Percentiles rank a stretch among this genome's conserved stretches.
Evolutionary conservation across 176 grass and related monocot genomes (phyloP).

Genomic region (Canna indica): DNA sequence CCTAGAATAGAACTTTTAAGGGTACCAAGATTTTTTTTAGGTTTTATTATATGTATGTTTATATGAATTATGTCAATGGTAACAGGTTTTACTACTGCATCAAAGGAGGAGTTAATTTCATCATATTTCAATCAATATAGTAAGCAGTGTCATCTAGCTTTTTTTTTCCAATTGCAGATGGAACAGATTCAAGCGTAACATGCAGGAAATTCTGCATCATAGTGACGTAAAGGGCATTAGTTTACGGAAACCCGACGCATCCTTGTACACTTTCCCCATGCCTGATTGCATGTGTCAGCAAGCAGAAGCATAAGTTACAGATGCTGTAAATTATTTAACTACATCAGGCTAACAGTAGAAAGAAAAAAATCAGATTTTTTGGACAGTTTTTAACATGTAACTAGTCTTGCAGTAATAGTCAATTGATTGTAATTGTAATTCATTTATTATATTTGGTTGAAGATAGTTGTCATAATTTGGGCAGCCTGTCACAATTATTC

Average conservation of each 20-base stretch:
- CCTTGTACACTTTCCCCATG: constrained; percentile 67
- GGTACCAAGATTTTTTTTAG: background rate
- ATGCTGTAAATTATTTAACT: background rate
- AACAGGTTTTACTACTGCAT: background rate
- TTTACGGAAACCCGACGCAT: constrained; percentile 48
- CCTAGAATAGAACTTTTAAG: background rate
- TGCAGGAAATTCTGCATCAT: constrained; percentile 61
- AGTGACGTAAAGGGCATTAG: constrained; percentile 54
- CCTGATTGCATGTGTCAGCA: constrained; percentile 82
- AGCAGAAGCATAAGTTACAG: constrained; percentile 25
- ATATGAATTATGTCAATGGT: background rate
- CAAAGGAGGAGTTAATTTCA: background rate
- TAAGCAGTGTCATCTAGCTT: background rate
- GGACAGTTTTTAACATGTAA: background rate
- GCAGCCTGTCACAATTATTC: background rate
- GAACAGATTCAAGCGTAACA: constrained; percentile 64
- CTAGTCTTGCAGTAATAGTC: background rate
- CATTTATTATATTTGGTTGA: background rate
- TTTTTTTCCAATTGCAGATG: constrained; percentile 39
- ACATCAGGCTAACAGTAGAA: background rate
- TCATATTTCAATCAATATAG: background rate
- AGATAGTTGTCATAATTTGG: background rate
- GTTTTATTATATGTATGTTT: background rate
- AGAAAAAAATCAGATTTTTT: background rate
- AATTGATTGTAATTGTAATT: background rate